Percentiles rank a stretch among this genome's conserved stretches.
Evolutionary conservation across 768 basidiomycete species (phyloP).

Genomic region (Coprinopsis cinerea): DNA sequence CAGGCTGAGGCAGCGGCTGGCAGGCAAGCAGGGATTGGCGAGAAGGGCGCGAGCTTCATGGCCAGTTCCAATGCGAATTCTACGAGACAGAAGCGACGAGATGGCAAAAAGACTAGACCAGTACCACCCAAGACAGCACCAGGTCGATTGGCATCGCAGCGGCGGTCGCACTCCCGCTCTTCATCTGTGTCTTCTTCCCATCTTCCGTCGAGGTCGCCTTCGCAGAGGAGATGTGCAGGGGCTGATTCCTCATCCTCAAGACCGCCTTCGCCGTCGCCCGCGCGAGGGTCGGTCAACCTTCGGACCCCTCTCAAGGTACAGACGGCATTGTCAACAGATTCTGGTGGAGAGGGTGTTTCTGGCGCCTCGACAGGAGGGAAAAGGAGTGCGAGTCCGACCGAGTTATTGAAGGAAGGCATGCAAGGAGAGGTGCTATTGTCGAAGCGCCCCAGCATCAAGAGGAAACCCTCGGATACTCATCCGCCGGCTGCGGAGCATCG

Average conservation of each 20-base stretch:
- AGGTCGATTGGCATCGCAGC: constrained; percentile 1
- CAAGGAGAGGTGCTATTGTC: constrained; percentile 49
- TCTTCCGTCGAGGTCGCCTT: constrained; percentile 4
- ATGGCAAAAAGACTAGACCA: not conserved
- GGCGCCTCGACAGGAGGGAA: constrained; percentile 41
- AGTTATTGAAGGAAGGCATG: constrained; percentile 55
- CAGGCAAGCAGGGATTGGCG: constrained; percentile 15
- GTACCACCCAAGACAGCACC: constrained; percentile 8
- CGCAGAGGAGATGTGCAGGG: not conserved
- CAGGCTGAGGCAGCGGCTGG: constrained; percentile 15
- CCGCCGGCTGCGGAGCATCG: not conserved
- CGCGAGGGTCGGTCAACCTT: not conserved
- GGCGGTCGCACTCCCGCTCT: constrained; percentile 4
- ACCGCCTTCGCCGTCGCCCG: constrained; percentile 4
- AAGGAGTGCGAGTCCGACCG: constrained; percentile 67
- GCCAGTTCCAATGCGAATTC: not conserved
- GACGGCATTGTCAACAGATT: constrained; percentile 1
- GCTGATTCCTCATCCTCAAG: not conserved
- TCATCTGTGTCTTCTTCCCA: constrained; percentile 8
- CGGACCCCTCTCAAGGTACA: not conserved
- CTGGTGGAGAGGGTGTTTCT: constrained; percentile 18
- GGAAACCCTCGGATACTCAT: constrained; percentile 20
- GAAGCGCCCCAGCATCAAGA: constrained; percentile 66
- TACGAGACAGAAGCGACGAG: not conserved
- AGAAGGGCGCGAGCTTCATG: constrained; percentile 10